phyloP scores from a whole-genome alignment of 805 yeast genomes.

The Wickerhamiella brachini region DNA sequence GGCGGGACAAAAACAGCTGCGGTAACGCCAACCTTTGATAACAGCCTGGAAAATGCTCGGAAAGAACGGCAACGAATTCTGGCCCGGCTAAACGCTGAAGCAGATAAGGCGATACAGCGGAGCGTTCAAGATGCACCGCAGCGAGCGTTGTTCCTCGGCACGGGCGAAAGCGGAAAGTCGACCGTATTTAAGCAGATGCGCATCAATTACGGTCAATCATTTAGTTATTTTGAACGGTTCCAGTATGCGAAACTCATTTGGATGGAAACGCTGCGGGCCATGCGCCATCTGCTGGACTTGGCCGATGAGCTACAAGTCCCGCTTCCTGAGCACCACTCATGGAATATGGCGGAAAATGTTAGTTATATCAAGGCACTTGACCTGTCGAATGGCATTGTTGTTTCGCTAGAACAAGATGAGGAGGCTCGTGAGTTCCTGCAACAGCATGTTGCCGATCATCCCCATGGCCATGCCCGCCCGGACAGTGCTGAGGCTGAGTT shows the following conservation, averaged over 20 bases:
- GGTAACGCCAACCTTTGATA: not conserved
- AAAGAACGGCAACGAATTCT: slow-evolving; percentile 14
- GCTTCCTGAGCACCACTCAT: not conserved
- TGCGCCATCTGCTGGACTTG: slow-evolving; percentile 55
- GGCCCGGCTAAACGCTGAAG: slow-evolving; percentile 30
- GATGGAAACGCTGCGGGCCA: slow-evolving; percentile 79
- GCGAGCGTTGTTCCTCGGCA: slow-evolving; percentile 49
- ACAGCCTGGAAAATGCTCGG: not conserved
- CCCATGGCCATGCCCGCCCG: slow-evolving; percentile 18
- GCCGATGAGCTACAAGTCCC: slow-evolving; percentile 2
- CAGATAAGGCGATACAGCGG: slow-evolving; percentile 26
- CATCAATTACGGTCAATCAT: slow-evolving; percentile 74
- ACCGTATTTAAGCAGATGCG: slow-evolving; percentile 74
- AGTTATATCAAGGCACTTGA: not conserved
- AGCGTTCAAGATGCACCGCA: slow-evolving; percentile 5
- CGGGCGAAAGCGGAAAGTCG: slow-evolving; percentile 79
- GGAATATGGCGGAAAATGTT: not conserved
- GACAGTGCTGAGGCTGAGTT: slow-evolving; percentile 4
- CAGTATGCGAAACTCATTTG: slow-evolving; percentile 82
- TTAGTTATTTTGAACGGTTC: slow-evolving; percentile 59
- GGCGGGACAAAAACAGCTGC: not conserved
- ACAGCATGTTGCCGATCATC: not conserved
- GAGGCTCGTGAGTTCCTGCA: not conserved
- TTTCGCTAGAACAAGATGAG: not conserved
- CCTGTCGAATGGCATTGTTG: not conserved